Evolutionary conservation across 306 rosid species (phyloP).

Genomic region (Cicer pinnatifidum): DNA sequence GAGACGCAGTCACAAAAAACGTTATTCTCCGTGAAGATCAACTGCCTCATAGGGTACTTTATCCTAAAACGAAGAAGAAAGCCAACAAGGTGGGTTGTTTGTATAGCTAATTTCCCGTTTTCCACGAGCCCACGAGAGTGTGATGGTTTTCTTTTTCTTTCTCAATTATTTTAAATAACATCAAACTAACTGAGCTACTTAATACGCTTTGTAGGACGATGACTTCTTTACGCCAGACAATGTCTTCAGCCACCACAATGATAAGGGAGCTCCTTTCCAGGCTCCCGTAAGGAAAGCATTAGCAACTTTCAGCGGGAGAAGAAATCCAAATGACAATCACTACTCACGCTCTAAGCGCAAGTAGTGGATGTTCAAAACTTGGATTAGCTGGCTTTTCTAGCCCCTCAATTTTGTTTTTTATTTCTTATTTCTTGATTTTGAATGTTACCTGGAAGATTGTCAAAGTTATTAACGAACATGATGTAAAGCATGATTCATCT

Average conservation of each 20-base stretch:
- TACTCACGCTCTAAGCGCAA: slow-evolving; percentile 69
- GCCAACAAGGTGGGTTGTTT: slow-evolving; percentile 63
- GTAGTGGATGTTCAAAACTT: slow-evolving; percentile 43
- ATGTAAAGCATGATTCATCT: slow-evolving; percentile 3
- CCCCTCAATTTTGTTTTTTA: slow-evolving; percentile 34
- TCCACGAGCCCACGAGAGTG: slow-evolving; percentile 2
- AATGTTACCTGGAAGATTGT: slow-evolving; percentile 26
- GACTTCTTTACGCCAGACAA: slow-evolving; percentile 56
- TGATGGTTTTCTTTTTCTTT: slow-evolving; percentile 20
- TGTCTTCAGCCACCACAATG: slow-evolving; percentile 72
- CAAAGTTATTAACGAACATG: slow-evolving; percentile 4
- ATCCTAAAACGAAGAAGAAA: slow-evolving; percentile 88
- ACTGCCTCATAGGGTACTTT: slow-evolving; percentile 81
- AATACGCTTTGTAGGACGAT: slow-evolving; percentile 62
- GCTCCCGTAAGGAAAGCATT: slow-evolving; percentile 85
- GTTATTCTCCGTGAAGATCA: slow-evolving; percentile 95
- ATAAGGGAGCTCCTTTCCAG: slow-evolving; percentile 75
- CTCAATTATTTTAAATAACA: neutral
- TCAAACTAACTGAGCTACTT: slow-evolving; percentile 28
- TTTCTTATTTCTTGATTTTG: slow-evolving; percentile 16
- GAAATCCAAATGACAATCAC: slow-evolving; percentile 95
- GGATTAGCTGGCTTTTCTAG: neutral
- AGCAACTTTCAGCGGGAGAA: slow-evolving; percentile 74
- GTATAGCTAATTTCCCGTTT: neutral
- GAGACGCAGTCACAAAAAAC: slow-evolving; percentile 83